These are phyloP conservation scores for Ustilago curta DNA, from an alignment of 1,284 basidiomycete species.

Conservation along the genomic window DNA sequence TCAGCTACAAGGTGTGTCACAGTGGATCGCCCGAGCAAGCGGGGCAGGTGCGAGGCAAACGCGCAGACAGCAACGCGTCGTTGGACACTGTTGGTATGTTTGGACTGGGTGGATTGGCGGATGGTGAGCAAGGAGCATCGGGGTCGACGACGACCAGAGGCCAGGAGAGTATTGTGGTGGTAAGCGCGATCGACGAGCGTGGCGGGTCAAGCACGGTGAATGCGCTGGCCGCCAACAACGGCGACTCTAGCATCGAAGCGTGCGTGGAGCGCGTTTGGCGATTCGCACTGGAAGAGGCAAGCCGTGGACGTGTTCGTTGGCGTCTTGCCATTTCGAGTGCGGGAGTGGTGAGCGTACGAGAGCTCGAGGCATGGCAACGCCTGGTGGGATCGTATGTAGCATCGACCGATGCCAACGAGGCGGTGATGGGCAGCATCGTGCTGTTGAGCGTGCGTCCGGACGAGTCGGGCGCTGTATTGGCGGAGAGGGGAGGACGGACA, in stretches of 20 bases:
- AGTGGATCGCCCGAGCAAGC: not conserved
- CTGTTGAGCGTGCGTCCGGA: slow-evolving; percentile 38
- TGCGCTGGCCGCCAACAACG: slow-evolving; percentile 8
- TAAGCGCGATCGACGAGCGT: slow-evolving; percentile 54
- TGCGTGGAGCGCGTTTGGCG: slow-evolving; percentile 45
- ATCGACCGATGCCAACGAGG: not conserved
- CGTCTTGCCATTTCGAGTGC: slow-evolving; percentile 46
- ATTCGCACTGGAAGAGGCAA: slow-evolving; percentile 41
- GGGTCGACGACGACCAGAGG: not conserved
- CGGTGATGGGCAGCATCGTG: slow-evolving; percentile 18
- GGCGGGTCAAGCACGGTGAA: slow-evolving; percentile 32
- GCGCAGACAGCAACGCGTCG: not conserved
- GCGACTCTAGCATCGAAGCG: slow-evolving; percentile 19
- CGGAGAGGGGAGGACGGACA: slow-evolving; percentile 9
- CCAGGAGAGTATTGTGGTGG: slow-evolving; percentile 23
- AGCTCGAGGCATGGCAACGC: slow-evolving; percentile 34
- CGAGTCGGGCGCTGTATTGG: slow-evolving; percentile 17
- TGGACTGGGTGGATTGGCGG: slow-evolving; percentile 1
- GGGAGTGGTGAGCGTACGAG: slow-evolving; percentile 15
- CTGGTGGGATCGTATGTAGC: slow-evolving; percentile 14
- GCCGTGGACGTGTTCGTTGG: slow-evolving; percentile 43
- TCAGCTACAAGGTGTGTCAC: slow-evolving; percentile 33
- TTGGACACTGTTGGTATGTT: slow-evolving; percentile 2
- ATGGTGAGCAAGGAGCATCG: not conserved
- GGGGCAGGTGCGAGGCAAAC: not conserved